Evolutionary conservation across 352 stramenopile species (phyloP).

Genomic region (Phytophthora pisi): DNA sequence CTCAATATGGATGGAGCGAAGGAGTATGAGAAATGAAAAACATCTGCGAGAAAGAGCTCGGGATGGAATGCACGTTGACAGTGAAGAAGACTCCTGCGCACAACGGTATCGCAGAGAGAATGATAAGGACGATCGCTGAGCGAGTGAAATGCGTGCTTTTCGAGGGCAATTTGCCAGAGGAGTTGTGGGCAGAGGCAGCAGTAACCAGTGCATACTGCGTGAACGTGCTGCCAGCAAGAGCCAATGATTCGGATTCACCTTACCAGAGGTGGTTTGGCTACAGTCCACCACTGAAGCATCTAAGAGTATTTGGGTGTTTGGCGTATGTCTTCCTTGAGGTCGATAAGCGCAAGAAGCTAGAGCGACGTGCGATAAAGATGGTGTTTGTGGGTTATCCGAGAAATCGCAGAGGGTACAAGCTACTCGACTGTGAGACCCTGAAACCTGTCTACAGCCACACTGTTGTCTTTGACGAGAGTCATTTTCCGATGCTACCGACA

Average conservation of each 20-base stretch:
- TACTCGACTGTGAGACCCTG: too few relatives aligned
- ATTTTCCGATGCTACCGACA: too few relatives aligned
- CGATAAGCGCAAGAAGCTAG: too few relatives aligned
- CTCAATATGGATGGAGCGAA: neutral
- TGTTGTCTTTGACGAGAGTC: too few relatives aligned
- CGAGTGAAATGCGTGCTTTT: slow-evolving; percentile 2
- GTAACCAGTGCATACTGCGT: neutral
- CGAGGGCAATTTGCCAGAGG: neutral
- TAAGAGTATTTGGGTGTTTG: neutral
- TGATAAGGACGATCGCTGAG: slow-evolving; percentile 3
- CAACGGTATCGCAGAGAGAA: slow-evolving; percentile 1
- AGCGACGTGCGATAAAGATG: too few relatives aligned
- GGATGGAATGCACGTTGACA: neutral
- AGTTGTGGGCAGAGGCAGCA: slow-evolving; percentile 1
- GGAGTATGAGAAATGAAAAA: neutral
- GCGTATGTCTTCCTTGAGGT: too few relatives aligned
- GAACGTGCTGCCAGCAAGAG: too few relatives aligned
- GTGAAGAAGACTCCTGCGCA: neutral
- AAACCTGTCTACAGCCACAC: too few relatives aligned
- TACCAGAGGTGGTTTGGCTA: neutral
- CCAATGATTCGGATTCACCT: neutral
- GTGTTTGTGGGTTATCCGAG: too few relatives aligned
- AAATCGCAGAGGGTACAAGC: too few relatives aligned
- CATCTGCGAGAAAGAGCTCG: neutral
- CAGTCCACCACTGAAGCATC: neutral